phyloP scores from a whole-genome alignment of 148 eudicot species.

The Beta vulgaris region DNA sequence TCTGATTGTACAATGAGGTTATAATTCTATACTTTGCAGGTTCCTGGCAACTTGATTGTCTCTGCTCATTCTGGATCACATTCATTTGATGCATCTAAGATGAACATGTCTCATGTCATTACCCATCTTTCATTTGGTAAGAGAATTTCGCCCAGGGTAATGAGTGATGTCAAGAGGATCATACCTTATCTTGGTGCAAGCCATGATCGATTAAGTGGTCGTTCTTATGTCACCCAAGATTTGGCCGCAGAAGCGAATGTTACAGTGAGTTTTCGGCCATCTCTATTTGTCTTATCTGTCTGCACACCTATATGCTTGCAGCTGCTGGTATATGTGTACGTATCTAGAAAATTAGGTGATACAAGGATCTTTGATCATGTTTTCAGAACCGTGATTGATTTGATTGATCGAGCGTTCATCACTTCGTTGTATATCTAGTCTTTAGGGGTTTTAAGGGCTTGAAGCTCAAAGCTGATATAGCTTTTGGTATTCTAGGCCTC shows the following conservation, averaged over 20 bases:
- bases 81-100: conserved; percentile 93
- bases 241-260: conserved; percentile 65
- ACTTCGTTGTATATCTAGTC: not conserved
- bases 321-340: not conserved
- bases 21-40: conserved; percentile 44
- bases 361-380: not conserved
- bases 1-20: conserved; percentile 9
- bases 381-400: not conserved
- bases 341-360: not conserved
- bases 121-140: conserved; percentile 77
- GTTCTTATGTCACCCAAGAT: conserved; percentile 51
- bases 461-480: not conserved
- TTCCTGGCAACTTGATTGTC: conserved; percentile 87
- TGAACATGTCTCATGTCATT: conserved; percentile 87
- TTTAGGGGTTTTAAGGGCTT: not conserved
- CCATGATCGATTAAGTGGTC: conserved; percentile 67
- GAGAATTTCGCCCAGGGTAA: conserved; percentile 48
- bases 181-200: conserved; percentile 76
- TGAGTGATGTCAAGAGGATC: conserved; percentile 66
- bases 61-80: conserved; percentile 88
- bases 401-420: not conserved
- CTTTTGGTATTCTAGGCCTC: not conserved
- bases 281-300: not conserved
- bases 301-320: not conserved
- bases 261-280: conserved; percentile 59